These are phyloP conservation scores for Trichophaea hybrida DNA, from an alignment of 2,329 filamentous ascomycete species.

Conservation along the genomic window DNA sequence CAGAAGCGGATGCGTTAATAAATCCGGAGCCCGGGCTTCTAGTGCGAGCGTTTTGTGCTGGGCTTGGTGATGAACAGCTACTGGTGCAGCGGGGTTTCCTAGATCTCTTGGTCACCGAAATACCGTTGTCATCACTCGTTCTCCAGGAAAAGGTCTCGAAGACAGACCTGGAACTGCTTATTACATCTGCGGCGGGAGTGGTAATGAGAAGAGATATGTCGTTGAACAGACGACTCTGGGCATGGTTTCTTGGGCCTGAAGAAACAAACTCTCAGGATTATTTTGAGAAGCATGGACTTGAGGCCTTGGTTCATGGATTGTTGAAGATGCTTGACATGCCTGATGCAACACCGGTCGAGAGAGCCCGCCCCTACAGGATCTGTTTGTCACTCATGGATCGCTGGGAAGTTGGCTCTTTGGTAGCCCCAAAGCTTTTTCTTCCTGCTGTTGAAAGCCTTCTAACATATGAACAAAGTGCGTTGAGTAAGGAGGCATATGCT, in stretches of 20 bases:
- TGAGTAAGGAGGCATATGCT: conserved; percentile 55
- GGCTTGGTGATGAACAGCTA: conserved; percentile 71
- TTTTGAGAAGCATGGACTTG: conserved; percentile 66
- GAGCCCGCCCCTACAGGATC: conserved; percentile 74
- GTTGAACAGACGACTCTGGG: conserved; percentile 84
- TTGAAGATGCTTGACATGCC: conserved; percentile 56
- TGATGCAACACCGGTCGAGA: conserved; percentile 37
- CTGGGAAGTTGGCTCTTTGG: conserved; percentile 86
- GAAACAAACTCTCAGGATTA: conserved; percentile 41
- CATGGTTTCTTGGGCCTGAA: conserved; percentile 81
- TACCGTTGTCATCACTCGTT: conserved; percentile 71
- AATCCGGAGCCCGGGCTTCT: conserved; percentile 83
- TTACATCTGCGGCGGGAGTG: conserved; percentile 72
- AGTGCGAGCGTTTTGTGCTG: conserved; percentile 81
- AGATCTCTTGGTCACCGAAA: conserved; percentile 76
- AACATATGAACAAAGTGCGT: conserved; percentile 51
- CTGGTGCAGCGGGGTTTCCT: conserved; percentile 89
- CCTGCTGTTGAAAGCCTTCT: conserved; percentile 70
- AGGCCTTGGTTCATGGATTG: conserved; percentile 58
- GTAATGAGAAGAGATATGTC: conserved; percentile 91
- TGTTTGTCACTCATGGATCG: conserved; percentile 94
- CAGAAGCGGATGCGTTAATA: conserved; percentile 51
- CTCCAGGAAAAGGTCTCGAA: conserved; percentile 54
- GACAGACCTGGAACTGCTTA: conserved; percentile 64
- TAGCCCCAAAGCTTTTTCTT: conserved; percentile 79